Evolutionary conservation across 805 yeast species (phyloP).

Genomic region (Wickerhamiella slavikovae): DNA sequence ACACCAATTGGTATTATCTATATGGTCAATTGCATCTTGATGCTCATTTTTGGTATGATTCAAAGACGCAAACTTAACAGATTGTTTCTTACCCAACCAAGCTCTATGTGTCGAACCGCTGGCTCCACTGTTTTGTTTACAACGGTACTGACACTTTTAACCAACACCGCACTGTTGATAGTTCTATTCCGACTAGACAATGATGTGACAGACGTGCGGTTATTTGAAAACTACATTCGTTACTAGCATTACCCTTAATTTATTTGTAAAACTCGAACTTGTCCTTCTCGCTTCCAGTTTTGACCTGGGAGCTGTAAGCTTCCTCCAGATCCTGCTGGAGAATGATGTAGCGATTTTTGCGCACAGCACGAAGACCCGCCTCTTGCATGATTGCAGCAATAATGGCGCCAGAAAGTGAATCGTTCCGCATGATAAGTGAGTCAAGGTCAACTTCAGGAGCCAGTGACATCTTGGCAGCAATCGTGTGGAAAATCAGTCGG

Average conservation of each 20-base stretch:
- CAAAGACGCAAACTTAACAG: conserved; percentile 15
- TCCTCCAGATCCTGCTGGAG: conserved; percentile 92
- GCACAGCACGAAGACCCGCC: conserved; percentile 95
- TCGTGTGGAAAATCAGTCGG: conserved; percentile 84
- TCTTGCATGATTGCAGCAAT: conserved; percentile 99
- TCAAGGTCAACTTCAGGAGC: conserved; percentile 97
- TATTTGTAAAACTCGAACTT: conserved; percentile 94
- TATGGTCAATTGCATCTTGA: conserved; percentile 34
- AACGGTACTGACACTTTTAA: conserved; percentile 27
- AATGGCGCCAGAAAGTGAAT: conserved; percentile 86
- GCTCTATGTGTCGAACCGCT: conserved; percentile 31
- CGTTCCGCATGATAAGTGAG: conserved; percentile 83
- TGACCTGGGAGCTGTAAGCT: conserved; percentile 93
- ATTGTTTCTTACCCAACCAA: conserved; percentile 21
- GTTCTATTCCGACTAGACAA: conserved; percentile 22
- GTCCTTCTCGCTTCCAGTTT: conserved; percentile 85
- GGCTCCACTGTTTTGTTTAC: conserved; percentile 40
- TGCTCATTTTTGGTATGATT: conserved; percentile 22
- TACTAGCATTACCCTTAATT: too few species aligned
- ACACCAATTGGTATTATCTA: conserved; percentile 46
- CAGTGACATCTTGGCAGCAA: conserved; percentile 91
- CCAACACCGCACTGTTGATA: conserved; percentile 32
- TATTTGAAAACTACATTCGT: too few species aligned
- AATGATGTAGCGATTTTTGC: conserved; percentile 94
- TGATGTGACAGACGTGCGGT: too few species aligned